phyloP scores from a whole-genome alignment of 768 basidiomycete genomes.

The Melanogaster broomeanus region DNA sequence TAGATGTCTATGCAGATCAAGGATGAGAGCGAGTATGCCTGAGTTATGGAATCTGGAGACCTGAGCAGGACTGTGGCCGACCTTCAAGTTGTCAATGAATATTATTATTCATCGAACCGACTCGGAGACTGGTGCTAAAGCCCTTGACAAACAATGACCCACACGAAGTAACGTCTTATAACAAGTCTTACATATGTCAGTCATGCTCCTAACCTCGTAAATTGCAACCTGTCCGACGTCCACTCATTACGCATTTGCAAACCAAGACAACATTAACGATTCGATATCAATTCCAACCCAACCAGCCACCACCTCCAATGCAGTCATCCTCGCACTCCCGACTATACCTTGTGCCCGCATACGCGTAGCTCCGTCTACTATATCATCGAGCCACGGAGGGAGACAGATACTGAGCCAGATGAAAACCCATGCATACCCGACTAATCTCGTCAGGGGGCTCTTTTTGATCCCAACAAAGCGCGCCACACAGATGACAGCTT shows the following conservation, averaged over 20 bases:
- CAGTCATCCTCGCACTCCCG: too few species aligned
- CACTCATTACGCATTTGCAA: too few species aligned
- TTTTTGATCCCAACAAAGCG: slow-evolving; percentile 9
- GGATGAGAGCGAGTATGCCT: background rate
- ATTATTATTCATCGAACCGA: too few species aligned
- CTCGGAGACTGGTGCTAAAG: slow-evolving; percentile 15
- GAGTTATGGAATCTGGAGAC: background rate
- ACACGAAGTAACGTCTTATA: too few species aligned
- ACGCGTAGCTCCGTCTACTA: too few species aligned
- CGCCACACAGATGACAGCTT: slow-evolving; percentile 20
- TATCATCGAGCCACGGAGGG: background rate
- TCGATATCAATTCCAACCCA: too few species aligned
- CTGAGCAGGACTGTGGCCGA: background rate
- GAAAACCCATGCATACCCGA: slow-evolving; percentile 33
- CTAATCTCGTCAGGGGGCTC: background rate
- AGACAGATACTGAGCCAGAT: slow-evolving; percentile 22
- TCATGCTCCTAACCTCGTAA: background rate
- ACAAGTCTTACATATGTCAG: background rate
- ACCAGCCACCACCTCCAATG: too few species aligned
- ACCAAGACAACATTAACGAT: too few species aligned
- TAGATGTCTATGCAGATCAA: background rate
- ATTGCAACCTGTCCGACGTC: too few species aligned
- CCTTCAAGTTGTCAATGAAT: background rate
- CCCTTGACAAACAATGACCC: slow-evolving; percentile 22
- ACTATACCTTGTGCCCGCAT: too few species aligned